These are phyloP conservation scores for Nakazawaea pomicola DNA, from an alignment of 805 yeast genomes.

Conservation along the genomic window DNA sequence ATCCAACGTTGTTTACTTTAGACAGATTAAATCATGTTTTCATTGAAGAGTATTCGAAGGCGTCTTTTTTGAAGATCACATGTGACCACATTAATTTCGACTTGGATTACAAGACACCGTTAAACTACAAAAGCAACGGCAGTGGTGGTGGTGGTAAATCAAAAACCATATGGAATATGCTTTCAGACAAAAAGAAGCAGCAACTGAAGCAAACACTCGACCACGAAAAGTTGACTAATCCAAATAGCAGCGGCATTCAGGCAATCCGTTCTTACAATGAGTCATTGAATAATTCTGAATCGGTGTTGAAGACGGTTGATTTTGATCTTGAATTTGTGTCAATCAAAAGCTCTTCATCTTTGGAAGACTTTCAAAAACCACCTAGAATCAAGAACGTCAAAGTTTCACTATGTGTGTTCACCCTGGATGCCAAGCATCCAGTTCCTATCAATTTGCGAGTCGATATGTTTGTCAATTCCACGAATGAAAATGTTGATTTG, in stretches of 20 bases:
- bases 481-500: conserved; percentile 11
- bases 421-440: conserved; percentile 10
- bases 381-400: conserved; percentile 5
- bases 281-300: background rate
- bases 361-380: conserved; percentile 9
- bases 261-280: conserved; percentile 3
- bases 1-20: conserved; percentile 5
- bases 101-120: conserved; percentile 9
- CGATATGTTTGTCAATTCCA: conserved; percentile 12
- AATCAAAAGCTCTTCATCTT: background rate
- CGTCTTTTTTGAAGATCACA: conserved; percentile 10
- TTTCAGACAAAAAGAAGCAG: conserved; percentile 8
- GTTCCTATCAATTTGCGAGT: conserved; percentile 7
- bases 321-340: conserved; percentile 11
- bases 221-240: conserved; percentile 2
- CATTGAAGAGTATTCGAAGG: conserved; percentile 7
- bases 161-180: conserved; percentile 10
- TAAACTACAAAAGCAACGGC: conserved; percentile 7
- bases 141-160: background rate
- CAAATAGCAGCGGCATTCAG: background rate
- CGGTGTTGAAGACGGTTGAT: background rate
- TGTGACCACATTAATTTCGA: conserved; percentile 4
- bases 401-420: conserved; percentile 6
- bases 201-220: conserved; percentile 3
- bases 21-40: conserved; percentile 7